Conservation (phyloP, 768 basidiomycete genomes). For the Lyophyllum atratum region DNA sequence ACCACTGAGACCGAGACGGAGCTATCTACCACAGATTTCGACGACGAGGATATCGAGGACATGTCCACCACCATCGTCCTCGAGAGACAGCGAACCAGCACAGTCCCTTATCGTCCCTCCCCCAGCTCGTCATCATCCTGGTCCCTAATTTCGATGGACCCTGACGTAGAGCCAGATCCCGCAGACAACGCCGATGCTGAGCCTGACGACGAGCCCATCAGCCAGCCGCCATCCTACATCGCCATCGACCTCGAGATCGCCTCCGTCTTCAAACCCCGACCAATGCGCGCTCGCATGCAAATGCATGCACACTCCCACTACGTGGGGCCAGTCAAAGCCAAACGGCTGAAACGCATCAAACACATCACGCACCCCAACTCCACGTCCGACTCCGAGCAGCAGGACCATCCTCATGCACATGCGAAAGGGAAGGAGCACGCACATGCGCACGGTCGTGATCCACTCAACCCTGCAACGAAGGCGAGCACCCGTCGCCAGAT, state of each 20-base stretch:
- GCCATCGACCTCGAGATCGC: slow-evolving; percentile 66
- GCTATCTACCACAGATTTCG: slow-evolving; percentile 36
- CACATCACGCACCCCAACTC: slow-evolving; percentile 22
- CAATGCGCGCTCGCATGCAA: slow-evolving; percentile 47
- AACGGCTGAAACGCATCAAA: slow-evolving; percentile 40
- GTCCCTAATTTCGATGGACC: slow-evolving; percentile 52
- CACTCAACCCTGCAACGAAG: slow-evolving; percentile 22
- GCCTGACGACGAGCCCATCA: slow-evolving; percentile 15
- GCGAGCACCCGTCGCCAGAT: slow-evolving; percentile 41
- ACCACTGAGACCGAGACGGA: slow-evolving; percentile 41
- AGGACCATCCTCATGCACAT: not conserved
- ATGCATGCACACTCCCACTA: slow-evolving; percentile 26
- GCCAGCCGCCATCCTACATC: slow-evolving; percentile 22
- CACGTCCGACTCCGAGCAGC: slow-evolving; percentile 16
- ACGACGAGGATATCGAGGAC: slow-evolving; percentile 32
- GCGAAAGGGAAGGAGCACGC: slow-evolving; percentile 1
- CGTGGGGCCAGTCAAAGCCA: slow-evolving; percentile 35
- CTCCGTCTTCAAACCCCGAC: slow-evolving; percentile 74
- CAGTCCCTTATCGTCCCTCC: slow-evolving; percentile 20
- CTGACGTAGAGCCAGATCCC: slow-evolving; percentile 39
- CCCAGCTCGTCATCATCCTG: slow-evolving; percentile 20
- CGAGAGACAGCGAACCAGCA: slow-evolving; percentile 17
- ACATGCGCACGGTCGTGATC: not conserved
- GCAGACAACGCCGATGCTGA: slow-evolving; percentile 32
- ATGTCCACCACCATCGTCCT: slow-evolving; percentile 35